Evolutionary conservation across 768 basidiomycete genomes (phyloP).

Genomic region (Leccinum truebloodii): DNA sequence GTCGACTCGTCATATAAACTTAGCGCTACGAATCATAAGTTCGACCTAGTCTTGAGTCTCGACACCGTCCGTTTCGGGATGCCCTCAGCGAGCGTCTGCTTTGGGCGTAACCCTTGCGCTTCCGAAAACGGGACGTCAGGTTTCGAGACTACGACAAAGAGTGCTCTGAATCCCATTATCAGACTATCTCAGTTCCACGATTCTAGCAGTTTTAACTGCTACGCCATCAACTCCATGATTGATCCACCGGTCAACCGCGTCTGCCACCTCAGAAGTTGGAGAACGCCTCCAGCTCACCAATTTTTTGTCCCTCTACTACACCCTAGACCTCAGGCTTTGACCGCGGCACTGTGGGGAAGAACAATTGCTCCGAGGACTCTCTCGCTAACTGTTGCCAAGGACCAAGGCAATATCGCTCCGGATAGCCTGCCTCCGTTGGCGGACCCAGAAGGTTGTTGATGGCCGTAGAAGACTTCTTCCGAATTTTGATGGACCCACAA

Average conservation of each 20-base stretch:
- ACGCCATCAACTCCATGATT: constrained; percentile 10
- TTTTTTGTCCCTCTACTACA: not conserved
- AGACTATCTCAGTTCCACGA: not conserved
- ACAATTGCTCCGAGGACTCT: not conserved
- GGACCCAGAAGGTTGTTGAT: not conserved
- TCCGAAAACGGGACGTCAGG: not conserved
- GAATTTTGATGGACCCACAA: not conserved
- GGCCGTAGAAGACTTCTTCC: not conserved
- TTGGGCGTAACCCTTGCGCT: not conserved
- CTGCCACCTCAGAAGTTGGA: not conserved
- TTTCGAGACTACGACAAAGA: not conserved
- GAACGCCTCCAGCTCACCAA: not conserved
- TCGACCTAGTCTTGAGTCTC: no score
- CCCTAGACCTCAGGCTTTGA: not conserved
- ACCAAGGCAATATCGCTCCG: not conserved
- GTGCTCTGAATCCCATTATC: no score
- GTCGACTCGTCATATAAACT: not conserved
- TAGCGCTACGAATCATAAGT: not conserved
- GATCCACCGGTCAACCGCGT: not conserved
- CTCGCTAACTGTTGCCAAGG: not conserved
- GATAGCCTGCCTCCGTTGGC: not conserved
- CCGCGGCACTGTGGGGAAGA: not conserved
- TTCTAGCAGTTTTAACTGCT: not conserved
- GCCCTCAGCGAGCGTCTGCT: not conserved
- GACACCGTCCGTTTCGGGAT: not conserved